Evolutionary conservation across 352 stramenopile genomes (phyloP).

Genomic region (Peronospora farinosa): DNA sequence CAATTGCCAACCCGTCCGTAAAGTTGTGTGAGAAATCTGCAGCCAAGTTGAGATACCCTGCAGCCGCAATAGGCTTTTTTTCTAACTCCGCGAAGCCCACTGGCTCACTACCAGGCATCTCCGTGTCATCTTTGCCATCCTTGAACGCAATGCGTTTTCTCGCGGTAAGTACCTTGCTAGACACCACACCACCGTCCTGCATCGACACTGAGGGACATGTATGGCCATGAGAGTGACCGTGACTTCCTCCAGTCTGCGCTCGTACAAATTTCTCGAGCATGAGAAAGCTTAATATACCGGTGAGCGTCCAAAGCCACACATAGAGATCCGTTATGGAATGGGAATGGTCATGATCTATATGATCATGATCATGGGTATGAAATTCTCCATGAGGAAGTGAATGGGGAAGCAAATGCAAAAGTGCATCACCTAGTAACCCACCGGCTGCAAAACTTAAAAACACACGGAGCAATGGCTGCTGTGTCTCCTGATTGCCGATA

Average conservation of each 20-base stretch:
- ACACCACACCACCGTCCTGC: slow-evolving; percentile 15
- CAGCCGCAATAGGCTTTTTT: slow-evolving; percentile 56
- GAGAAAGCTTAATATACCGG: slow-evolving; percentile 64
- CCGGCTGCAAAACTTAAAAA: slow-evolving; percentile 87
- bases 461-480: slow-evolving; percentile 69
- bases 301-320: slow-evolving; percentile 74
- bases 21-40: slow-evolving; percentile 92
- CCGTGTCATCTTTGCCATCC: slow-evolving; percentile 26
- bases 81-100: slow-evolving; percentile 6
- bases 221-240: slow-evolving; percentile 37
- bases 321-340: slow-evolving; percentile 59
- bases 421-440: slow-evolving; percentile 83
- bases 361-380: slow-evolving; percentile 32
- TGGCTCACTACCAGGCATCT: slow-evolving; percentile 14
- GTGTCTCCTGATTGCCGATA: slow-evolving; percentile 40
- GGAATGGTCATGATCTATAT: slow-evolving; percentile 42
- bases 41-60: slow-evolving; percentile 87
- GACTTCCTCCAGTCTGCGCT: slow-evolving; percentile 39
- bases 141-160: slow-evolving; percentile 36
- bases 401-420: slow-evolving; percentile 88
- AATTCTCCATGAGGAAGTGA: slow-evolving; percentile 42
- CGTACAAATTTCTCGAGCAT: slow-evolving; percentile 82
- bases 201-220: slow-evolving; percentile 22
- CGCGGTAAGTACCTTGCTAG: slow-evolving; percentile 18
- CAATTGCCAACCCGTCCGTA: slow-evolving; percentile 90